Percentiles rank a stretch among this genome's conserved stretches.
Conservation (phyloP, 2,329 filamentous ascomycete genomes). For the Cordyceps farinosa region DNA sequence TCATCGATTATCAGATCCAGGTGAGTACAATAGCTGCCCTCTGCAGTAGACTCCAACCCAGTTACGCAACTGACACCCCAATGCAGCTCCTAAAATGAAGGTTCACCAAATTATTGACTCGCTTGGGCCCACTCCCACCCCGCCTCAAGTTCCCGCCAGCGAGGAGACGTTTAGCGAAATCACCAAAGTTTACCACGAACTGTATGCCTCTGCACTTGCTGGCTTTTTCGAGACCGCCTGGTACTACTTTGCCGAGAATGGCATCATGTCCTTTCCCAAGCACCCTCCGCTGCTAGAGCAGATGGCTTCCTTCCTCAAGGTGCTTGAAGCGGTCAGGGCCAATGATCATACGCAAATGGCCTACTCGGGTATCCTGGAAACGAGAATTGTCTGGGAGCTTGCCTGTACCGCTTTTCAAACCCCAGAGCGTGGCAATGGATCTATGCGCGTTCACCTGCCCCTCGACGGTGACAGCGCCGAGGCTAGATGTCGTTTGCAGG, state of each 20-base stretch:
- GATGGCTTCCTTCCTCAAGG: slow-evolving; percentile 61
- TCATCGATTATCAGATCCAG: slow-evolving; percentile 5
- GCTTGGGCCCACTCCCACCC: slow-evolving; percentile 57
- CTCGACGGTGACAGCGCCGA: slow-evolving; percentile 58
- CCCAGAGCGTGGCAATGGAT: slow-evolving; percentile 34
- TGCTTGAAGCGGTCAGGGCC: slow-evolving; percentile 46
- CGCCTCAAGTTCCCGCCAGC: slow-evolving; percentile 49
- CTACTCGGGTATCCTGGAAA: slow-evolving; percentile 53
- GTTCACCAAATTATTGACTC: slow-evolving; percentile 68
- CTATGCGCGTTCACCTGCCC: slow-evolving; percentile 37
- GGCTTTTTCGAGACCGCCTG: slow-evolving; percentile 78
- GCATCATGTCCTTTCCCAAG: slow-evolving; percentile 44
- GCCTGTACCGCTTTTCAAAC: slow-evolving; percentile 46
- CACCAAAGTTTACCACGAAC: slow-evolving; percentile 66
- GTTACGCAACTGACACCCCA: slow-evolving; percentile 21
- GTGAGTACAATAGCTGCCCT: neutral
- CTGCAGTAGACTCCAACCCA: slow-evolving; percentile 22
- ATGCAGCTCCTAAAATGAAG: slow-evolving; percentile 61
- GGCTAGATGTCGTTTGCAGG: slow-evolving; percentile 65
- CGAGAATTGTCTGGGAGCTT: slow-evolving; percentile 58
- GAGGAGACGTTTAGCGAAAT: slow-evolving; percentile 60
- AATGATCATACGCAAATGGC: slow-evolving; percentile 51
- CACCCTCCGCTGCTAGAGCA: slow-evolving; percentile 61
- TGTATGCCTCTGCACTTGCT: slow-evolving; percentile 72
- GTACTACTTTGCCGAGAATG: slow-evolving; percentile 58